Percentiles rank a stretch among this genome's conserved stretches.
Evolutionary conservation across 2,329 filamentous ascomycete species (phyloP).

Genomic region (Aspergillus latus): DNA sequence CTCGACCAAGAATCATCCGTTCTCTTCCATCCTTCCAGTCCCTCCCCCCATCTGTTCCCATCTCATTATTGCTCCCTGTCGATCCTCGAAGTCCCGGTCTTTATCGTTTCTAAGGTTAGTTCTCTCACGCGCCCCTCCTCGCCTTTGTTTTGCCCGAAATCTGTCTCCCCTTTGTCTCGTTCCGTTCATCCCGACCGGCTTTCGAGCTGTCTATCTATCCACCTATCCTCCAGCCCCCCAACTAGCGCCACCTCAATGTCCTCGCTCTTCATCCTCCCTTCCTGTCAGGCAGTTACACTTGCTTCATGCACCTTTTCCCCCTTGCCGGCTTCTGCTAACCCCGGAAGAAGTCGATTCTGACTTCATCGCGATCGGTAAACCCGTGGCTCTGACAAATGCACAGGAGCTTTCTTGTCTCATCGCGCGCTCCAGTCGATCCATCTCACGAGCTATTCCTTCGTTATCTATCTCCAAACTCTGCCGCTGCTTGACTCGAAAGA

Average conservation of each 20-base stretch:
- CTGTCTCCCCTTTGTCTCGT: slow-evolving; percentile 4
- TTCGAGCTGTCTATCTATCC: slow-evolving; percentile 1
- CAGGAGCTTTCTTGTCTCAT: slow-evolving; percentile 11
- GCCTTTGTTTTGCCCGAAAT: slow-evolving; percentile 6
- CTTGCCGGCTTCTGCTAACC: not conserved
- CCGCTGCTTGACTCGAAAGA: slow-evolving; percentile 12
- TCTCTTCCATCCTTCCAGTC: slow-evolving; percentile 19
- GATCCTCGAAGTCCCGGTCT: slow-evolving; percentile 12
- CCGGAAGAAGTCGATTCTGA: not conserved
- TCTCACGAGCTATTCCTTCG: slow-evolving; percentile 10
- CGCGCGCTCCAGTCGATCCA: slow-evolving; percentile 15
- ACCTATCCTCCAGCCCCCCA: slow-evolving; percentile 12
- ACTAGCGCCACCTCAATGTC: slow-evolving; percentile 14
- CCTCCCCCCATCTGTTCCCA: slow-evolving; percentile 13
- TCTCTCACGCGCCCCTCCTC: slow-evolving; percentile 12
- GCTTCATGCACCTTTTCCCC: not conserved
- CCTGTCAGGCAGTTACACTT: not conserved
- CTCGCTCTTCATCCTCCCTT: slow-evolving; percentile 4
- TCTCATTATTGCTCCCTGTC: slow-evolving; percentile 14
- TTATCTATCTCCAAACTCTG: slow-evolving; percentile 13
- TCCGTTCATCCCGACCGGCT: slow-evolving; percentile 9
- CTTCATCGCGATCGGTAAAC: not conserved
- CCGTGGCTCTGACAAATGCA: slow-evolving; percentile 12
- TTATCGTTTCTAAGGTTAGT: slow-evolving; percentile 16
- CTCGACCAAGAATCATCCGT: slow-evolving; percentile 21